Conservation (phyloP, 1,139 yeast species). For the Diutina siamensis region DNA sequence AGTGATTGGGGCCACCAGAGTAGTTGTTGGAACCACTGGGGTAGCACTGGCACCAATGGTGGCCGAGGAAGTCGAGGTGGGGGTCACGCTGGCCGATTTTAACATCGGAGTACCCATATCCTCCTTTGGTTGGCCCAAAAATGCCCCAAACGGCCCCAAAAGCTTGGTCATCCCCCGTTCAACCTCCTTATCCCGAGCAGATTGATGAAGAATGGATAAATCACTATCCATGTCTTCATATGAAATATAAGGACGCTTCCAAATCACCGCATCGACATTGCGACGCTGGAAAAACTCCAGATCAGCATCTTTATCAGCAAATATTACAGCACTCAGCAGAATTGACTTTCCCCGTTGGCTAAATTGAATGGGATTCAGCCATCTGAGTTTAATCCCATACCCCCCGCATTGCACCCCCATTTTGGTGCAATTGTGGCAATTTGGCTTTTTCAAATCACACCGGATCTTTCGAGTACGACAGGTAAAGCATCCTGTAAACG, state of each 20-base stretch:
- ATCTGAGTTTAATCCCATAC: constrained; percentile 66
- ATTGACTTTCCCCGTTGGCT: constrained; percentile 21
- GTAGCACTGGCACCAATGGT: too few species aligned
- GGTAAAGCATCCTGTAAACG: constrained; percentile 42
- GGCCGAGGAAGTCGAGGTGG: too few species aligned
- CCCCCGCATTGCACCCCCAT: constrained; percentile 64
- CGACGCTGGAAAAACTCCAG: constrained; percentile 52
- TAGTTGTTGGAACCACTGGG: too few species aligned
- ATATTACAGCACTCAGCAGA: constrained; percentile 17
- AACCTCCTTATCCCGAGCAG: not conserved
- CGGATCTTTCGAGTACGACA: constrained; percentile 38
- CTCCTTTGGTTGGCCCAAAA: constrained; percentile 13
- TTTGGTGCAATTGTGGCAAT: constrained; percentile 30
- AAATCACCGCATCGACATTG: constrained; percentile 64
- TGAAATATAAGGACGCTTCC: constrained; percentile 51
- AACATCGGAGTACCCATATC: too few species aligned
- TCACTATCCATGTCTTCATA: constrained; percentile 80
- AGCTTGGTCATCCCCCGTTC: constrained; percentile 30
- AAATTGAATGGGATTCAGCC: constrained; percentile 53
- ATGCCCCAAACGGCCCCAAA: constrained; percentile 80
- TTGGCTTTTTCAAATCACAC: constrained; percentile 35
- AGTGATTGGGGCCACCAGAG: not conserved
- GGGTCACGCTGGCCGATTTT: too few species aligned
- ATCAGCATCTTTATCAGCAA: constrained; percentile 17
- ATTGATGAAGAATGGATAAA: constrained; percentile 41